Evolutionary conservation across 2,329 filamentous ascomycete species (phyloP), one percentile per base, ranked within the genome.

Genomic region (Botrytis sinoallii): DNA sequence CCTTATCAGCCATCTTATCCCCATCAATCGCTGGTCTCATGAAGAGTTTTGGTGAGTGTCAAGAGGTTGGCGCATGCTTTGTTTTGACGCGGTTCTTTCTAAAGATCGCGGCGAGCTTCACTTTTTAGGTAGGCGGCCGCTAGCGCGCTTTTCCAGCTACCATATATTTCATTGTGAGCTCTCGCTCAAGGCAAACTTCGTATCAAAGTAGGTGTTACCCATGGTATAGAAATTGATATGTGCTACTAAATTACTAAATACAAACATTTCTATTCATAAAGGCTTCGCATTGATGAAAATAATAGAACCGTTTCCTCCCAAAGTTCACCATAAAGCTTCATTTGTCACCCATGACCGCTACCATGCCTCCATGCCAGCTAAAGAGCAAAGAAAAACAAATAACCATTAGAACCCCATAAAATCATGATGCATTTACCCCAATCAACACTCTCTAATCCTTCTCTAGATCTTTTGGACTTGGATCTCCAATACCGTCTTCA

Each of bases 401-500:
- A 68, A 57, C 40, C 52, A 61, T 68, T 7, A 52, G 35, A 68
- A 68, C 9, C 44, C 32, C 40, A 57, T 66, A 29, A 60, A 40
- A 61, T 72, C 52, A n/a, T 67, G n/a, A 42, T 44, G 38, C 25
- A 60, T 68, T 8, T 38, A 16, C 40, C 20, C 29, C 52, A 35
- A 9, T 16, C 12, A 68, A 25, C 40, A 1, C 59, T 18, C 22
- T 46, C 67, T 78, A 81, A 73, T 94, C 92, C 84, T 97, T 97
- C 81, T 98, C 95, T 82, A 95, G 83, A 80, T 99, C 96, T 86
- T 99, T 99, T 64, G 96, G 95, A 74, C 92, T 93, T 63, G 96
- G 96, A 82, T 99, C 96, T 42, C 94, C 94, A 80, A 99, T 99
- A 61, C 96, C 96, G 82, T 98, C 94, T 83, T 98, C 97, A 73